phyloP scores from a whole-genome alignment of 352 stramenopile species.

The Phytopythium oedochilum region DNA sequence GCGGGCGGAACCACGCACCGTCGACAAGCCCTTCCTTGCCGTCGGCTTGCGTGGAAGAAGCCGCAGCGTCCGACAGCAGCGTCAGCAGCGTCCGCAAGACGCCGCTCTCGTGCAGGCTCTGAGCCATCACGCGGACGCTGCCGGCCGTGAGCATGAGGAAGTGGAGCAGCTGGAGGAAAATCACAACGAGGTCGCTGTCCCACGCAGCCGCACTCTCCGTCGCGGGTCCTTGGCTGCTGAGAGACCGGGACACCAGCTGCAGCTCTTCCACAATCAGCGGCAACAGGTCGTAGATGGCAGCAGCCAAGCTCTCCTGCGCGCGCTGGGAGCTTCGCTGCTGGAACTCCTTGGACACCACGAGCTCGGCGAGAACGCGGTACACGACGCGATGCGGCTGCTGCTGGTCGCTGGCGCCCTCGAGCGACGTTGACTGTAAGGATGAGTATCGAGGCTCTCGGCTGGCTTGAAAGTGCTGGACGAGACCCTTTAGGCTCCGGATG shows the following conservation, averaged over 20 bases:
- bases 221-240: not conserved
- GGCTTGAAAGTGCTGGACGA: conserved; percentile 14
- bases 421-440: not conserved
- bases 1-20: conserved; percentile 27
- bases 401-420: not conserved
- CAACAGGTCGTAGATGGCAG: conserved; percentile 31
- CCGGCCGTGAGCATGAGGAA: conserved; percentile 32
- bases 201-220: not conserved
- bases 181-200: conserved; percentile 31
- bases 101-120: conserved; percentile 39
- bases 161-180: conserved; percentile 46
- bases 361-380: conserved; percentile 46
- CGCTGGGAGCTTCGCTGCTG: conserved; percentile 20
- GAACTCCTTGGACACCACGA: conserved; percentile 52
- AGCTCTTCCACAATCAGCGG: conserved; percentile 34
- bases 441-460: conserved; percentile 2
- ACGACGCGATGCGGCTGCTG: conserved; percentile 30
- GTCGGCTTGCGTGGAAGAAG: not conserved
- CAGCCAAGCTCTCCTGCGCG: conserved; percentile 28
- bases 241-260: conserved; percentile 16
- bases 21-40: not conserved
- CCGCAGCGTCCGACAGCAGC: conserved; percentile 24
- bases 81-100: conserved; percentile 37
- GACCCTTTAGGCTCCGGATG: conserved; percentile 27
- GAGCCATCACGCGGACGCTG: conserved; percentile 17